Conservation (phyloP, 345 rosid genomes). For the Aurinia saxatilis region DNA sequence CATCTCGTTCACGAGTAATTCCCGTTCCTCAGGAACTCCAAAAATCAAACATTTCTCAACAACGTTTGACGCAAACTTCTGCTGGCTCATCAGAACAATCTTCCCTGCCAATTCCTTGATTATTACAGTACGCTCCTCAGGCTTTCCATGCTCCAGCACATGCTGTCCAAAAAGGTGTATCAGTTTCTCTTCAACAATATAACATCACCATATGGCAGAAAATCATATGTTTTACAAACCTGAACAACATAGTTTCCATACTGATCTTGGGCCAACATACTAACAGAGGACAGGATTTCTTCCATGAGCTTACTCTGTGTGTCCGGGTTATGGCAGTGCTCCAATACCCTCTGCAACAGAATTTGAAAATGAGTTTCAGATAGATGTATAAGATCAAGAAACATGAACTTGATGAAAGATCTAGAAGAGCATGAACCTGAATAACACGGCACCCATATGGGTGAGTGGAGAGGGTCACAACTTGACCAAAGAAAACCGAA, state of each 20-base stretch:
- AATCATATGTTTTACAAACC: conserved; percentile 21
- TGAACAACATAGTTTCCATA: conserved; percentile 68
- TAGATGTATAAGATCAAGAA: not conserved
- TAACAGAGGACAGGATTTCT: conserved; percentile 50
- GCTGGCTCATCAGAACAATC: conserved; percentile 67
- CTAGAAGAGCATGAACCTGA: conserved; percentile 31
- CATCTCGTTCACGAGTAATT: conserved; percentile 54
- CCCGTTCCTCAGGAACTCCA: conserved; percentile 47
- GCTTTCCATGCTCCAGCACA: conserved; percentile 62
- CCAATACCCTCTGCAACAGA: conserved; percentile 46
- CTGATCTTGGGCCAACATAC: conserved; percentile 62
- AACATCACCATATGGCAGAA: no score
- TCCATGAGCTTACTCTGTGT: conserved; percentile 55
- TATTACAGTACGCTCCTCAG: conserved; percentile 51
- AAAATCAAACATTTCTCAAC: conserved; percentile 59
- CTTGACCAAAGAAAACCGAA: conserved; percentile 44
- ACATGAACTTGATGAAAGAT: no score
- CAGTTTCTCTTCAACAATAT: not conserved
- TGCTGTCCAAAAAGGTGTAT: conserved; percentile 32
- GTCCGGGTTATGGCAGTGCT: conserved; percentile 46
- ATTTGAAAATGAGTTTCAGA: not conserved
- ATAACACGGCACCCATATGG: conserved; percentile 70
- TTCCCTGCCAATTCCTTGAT: conserved; percentile 55
- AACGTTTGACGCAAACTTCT: conserved; percentile 60
- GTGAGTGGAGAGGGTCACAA: conserved; percentile 53